Conservation (phyloP, 805 yeast genomes). For the Candida yuanshanica region DNA sequence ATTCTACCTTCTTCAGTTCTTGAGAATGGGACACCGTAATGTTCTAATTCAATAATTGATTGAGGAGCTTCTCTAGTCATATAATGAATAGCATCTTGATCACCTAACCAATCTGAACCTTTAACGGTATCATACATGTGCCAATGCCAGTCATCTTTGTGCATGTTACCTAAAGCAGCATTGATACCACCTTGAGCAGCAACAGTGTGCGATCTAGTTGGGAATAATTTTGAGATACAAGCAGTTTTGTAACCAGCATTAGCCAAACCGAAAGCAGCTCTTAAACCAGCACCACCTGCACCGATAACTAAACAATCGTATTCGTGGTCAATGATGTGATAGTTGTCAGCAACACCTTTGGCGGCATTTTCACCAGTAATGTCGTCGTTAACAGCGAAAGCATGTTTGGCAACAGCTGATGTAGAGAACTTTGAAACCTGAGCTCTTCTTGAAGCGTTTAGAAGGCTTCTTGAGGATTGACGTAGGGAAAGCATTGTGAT, state of each 20-base stretch:
- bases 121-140: slow-evolving; percentile 99
- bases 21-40: slow-evolving; percentile 97
- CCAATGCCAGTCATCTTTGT: slow-evolving; percentile 98
- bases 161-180: slow-evolving; percentile 98
- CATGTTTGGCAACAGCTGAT: slow-evolving; percentile 16
- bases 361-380: slow-evolving; percentile 48
- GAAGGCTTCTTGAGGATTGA: slow-evolving; percentile 17
- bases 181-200: slow-evolving; percentile 99
- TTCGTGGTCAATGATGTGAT: slow-evolving; percentile 94
- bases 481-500: slow-evolving; percentile 22
- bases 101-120: slow-evolving; percentile 99
- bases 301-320: slow-evolving; percentile 97
- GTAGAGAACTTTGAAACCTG: slow-evolving; percentile 19
- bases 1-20: slow-evolving; percentile 95
- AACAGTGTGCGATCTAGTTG: slow-evolving; percentile 97
- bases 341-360: slow-evolving; percentile 55
- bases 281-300: slow-evolving; percentile 98
- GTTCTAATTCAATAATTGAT: slow-evolving; percentile 93
- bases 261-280: slow-evolving; percentile 98
- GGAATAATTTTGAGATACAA: slow-evolving; percentile 93
- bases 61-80: slow-evolving; percentile 98
- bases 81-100: slow-evolving; percentile 98
- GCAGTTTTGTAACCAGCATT: slow-evolving; percentile 97
- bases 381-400: slow-evolving; percentile 32
- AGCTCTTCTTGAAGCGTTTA: slow-evolving; percentile 6